Percentiles rank a stretch among this genome's conserved stretches.
These are phyloP conservation scores for Magnaporthiopsis rhizophila DNA, from an alignment of 2,329 filamentous ascomycete genomes.

Conservation along the genomic window DNA sequence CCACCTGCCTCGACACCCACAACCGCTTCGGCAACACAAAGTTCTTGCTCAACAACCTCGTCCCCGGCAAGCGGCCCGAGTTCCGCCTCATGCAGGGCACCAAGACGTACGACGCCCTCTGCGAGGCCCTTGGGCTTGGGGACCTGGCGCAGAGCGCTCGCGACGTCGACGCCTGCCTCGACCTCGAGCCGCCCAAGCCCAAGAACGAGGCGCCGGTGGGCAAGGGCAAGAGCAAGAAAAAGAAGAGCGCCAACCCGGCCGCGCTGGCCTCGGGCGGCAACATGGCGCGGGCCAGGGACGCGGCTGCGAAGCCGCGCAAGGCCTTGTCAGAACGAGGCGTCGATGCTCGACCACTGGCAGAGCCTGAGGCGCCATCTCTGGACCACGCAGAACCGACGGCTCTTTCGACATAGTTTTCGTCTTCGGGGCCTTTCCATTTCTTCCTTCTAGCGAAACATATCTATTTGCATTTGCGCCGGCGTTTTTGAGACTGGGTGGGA, in stretches of 20 bases:
- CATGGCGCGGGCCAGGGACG: constrained; percentile 30
- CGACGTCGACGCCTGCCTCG: constrained; percentile 56
- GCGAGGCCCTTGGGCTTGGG: constrained; percentile 52
- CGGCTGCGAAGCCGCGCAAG: constrained; percentile 9
- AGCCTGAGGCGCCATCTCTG: neutral
- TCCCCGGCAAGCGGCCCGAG: constrained; percentile 66
- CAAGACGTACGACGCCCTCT: constrained; percentile 65
- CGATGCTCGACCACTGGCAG: constrained; percentile 2
- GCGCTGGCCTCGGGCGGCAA: constrained; percentile 40
- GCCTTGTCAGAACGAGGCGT: constrained; percentile 23
- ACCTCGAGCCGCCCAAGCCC: constrained; percentile 44
- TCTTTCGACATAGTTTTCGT: neutral
- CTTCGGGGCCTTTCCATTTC: no score
- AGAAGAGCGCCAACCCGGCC: constrained; percentile 23
- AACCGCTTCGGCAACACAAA: constrained; percentile 93
- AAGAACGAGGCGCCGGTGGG: constrained; percentile 17
- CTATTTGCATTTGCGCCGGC: no score
- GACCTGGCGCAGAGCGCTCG: constrained; percentile 56
- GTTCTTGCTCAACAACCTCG: constrained; percentile 75
- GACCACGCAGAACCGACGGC: neutral
- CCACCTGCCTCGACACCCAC: constrained; percentile 63
- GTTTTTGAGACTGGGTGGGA: no score
- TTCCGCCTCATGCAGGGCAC: constrained; percentile 54
- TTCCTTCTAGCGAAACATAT: no score
- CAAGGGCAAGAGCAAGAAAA: constrained; percentile 23